Conservation (phyloP, 805 yeast genomes). For the Yamadazyma sp. region DNA sequence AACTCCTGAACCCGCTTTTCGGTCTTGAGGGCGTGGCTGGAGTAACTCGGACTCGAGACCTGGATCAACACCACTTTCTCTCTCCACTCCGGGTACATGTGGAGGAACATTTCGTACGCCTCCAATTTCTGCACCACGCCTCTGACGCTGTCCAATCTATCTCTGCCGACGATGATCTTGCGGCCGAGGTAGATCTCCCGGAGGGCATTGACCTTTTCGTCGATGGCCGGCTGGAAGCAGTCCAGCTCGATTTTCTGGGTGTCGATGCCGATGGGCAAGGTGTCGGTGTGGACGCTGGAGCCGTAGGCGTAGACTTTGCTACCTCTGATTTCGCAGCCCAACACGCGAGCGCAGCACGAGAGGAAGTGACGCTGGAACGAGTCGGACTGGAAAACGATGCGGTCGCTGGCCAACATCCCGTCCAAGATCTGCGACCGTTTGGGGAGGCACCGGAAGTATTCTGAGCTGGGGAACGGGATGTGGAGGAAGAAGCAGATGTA, state of each 20-base stretch:
- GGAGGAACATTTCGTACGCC: slow-evolving; percentile 85
- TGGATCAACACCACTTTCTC: slow-evolving; percentile 86
- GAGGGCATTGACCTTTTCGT: slow-evolving; percentile 64
- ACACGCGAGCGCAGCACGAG: slow-evolving; percentile 81
- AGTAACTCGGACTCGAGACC: slow-evolving; percentile 77
- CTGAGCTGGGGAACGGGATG: slow-evolving; percentile 93
- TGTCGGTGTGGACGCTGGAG: slow-evolving; percentile 65
- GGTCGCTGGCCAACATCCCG: slow-evolving; percentile 89
- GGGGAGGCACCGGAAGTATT: slow-evolving; percentile 86
- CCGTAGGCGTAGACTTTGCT: slow-evolving; percentile 71
- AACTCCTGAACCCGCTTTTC: slow-evolving; percentile 84
- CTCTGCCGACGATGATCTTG: slow-evolving; percentile 90
- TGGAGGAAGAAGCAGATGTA: slow-evolving; percentile 79
- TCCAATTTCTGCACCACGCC: slow-evolving; percentile 92
- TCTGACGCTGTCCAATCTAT: slow-evolving; percentile 84
- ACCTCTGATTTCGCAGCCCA: slow-evolving; percentile 74
- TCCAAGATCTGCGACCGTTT: slow-evolving; percentile 79
- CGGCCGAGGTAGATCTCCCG: slow-evolving; percentile 60
- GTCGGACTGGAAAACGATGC: slow-evolving; percentile 81
- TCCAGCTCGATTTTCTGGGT: slow-evolving; percentile 65
- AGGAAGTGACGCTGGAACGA: slow-evolving; percentile 89
- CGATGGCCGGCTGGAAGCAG: slow-evolving; percentile 50
- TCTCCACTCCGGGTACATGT: slow-evolving; percentile 91
- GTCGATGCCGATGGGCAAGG: slow-evolving; percentile 90
- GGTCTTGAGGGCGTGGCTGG: slow-evolving; percentile 55